Evolutionary conservation across 352 stramenopile species (phyloP), one percentile per base, ranked within the genome.

Genomic region (Phytopythium sindhum): DNA sequence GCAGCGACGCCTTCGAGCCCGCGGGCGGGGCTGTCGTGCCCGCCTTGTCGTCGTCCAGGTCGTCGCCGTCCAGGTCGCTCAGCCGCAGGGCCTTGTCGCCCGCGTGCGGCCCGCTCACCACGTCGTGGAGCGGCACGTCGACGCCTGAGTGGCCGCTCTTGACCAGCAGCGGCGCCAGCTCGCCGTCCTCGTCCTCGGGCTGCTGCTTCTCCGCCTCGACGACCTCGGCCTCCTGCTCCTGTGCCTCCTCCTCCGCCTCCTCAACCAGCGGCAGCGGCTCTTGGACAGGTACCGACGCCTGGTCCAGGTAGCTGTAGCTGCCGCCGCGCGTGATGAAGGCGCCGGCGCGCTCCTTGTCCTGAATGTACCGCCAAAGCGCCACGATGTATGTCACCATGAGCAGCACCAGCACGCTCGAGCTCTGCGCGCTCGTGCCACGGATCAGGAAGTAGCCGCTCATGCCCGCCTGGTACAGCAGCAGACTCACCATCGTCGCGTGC

Each of bases 361-460:
- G 80, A 24, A 95, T 84, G 68, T 93, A 95, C 60, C 78, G 83
- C 81, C 81, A 93, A 17, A 95, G 65, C 31, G 77, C 79, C 6
- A 95, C 65, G 28, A 95, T 86, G 63, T 91, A 93, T 53, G 86
- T 93, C 52, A 77, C 76, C 83, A 95, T 91, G 59, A 95, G 75
- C 64, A 95, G 64, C 57, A 86, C 82, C 0, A 93, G 63, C 55
- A 95, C 78, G 15, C 73, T 78, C 21, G 75, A 77, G 69, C 77
- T 91, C 68, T 93, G 84, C 48, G 81, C 70, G 58, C 80, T 90
- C 23, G 86, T 92, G 64, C 84, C 86, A 8, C 84, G 75, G 45
- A 91, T 81, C 37, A 95, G 75, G 63, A 93, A 92, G 61, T 93
- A 95, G 31, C 86, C 86, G 37, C 80, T 86, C 86, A 95, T 95